These are phyloP conservation scores for Takashimella tepidaria DNA, from an alignment of 1,284 basidiomycete species.

Conservation along the genomic window DNA sequence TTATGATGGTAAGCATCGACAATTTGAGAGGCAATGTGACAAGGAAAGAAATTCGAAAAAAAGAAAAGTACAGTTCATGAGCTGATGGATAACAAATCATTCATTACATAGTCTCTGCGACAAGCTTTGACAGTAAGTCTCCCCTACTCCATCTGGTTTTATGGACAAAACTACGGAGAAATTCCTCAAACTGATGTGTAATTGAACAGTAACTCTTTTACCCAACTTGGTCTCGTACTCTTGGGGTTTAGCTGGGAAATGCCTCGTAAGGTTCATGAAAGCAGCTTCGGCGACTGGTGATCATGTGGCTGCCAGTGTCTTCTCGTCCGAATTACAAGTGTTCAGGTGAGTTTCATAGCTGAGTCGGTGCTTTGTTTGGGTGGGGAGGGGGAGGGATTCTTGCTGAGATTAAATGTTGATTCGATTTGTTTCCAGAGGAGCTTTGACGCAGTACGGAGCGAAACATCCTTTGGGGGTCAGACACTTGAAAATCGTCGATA, in stretches of 20 bases:
- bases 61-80: not conserved
- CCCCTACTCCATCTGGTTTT: not conserved
- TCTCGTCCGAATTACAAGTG: slow-evolving; percentile 35
- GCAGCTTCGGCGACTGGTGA: slow-evolving; percentile 27
- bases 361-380: not conserved
- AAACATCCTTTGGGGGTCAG: slow-evolving; percentile 29
- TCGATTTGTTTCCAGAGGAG: slow-evolving; percentile 12
- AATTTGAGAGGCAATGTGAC: not conserved
- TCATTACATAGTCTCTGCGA: slow-evolving; percentile 25
- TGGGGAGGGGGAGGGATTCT: not conserved
- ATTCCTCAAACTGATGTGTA: not conserved
- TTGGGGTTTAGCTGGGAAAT: slow-evolving; percentile 26
- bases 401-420: not conserved
- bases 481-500: slow-evolving; percentile 30
- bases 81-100: not conserved
- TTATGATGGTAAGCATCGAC: slow-evolving; percentile 37
- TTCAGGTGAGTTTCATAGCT: slow-evolving; percentile 28
- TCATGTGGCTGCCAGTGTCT: slow-evolving; percentile 26
- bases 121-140: slow-evolving; percentile 38
- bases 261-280: slow-evolving; percentile 32
- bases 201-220: slow-evolving; percentile 30
- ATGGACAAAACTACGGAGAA: too few relatives aligned
- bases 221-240: slow-evolving; percentile 19
- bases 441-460: slow-evolving; percentile 24
- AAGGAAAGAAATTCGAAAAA: not conserved